Base-by-base conservation (phyloP, 1,284 basidiomycete species). In the Meira miltonrushii region DNA sequence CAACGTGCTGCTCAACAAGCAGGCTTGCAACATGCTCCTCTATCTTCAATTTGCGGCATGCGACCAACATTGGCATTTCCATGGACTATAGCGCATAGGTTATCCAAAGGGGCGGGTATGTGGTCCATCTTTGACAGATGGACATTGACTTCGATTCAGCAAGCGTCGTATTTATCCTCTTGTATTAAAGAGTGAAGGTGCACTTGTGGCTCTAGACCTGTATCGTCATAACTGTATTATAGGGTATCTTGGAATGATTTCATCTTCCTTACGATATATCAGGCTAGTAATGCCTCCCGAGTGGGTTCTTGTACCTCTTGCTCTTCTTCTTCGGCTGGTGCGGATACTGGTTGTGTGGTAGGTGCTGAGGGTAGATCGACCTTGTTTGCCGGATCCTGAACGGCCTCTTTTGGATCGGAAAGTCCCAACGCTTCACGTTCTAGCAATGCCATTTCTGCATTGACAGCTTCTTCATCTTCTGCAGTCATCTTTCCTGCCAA, bases 401-500 rank as follows among this genome's bases (percentile, higher is more conserved):
- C 21, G 23, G 12, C 17, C 21, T 21, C 17, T 12, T 48, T 48
- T 5, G 17, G 4, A 48, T 48, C 46, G 5, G 12, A 17, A 19
- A 48, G 46, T 25, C 21, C 21, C 46, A 21, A 5, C 15, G 43
- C 59, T 33, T 68, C 64, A 51, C 60, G 60, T n/a, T 69, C 62
- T 39, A 74, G 65, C 4, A 55, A 57, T 25, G 61, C 67, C 44
- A 75, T 53, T 48, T 98, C 94, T 3, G 81, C 82, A 73, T 93
- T 89, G 0, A 98, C 94, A 10, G 86, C 88, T 54, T 95, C 92
- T 76, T 98, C 94, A 59, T 98, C 95, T 57, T 94, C 92, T 4
- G 87, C 78, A 1, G 88, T 87, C 68, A 98, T 84, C 38, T 82
- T 86, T 64, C 88, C 88, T 39, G 87, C 85, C 15, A 98, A 82